phyloP scores from a whole-genome alignment of 495 filamentous ascomycete species.

The Zalerion maritima region DNA sequence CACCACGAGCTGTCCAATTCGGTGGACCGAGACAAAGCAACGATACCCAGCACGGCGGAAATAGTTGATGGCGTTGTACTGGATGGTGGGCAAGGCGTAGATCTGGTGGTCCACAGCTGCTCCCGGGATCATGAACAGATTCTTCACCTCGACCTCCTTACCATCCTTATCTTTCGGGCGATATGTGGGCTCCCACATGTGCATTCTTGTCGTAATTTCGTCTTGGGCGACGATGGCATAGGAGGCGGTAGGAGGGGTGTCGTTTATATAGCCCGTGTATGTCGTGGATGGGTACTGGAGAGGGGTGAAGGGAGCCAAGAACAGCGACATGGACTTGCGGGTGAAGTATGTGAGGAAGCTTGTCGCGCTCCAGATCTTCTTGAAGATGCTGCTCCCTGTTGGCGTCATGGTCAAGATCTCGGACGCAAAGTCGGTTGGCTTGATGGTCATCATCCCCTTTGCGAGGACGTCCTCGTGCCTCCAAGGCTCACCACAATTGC shows the following conservation, averaged over 20 bases:
- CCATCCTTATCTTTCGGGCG: constrained; percentile 13
- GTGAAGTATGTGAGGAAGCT: constrained; percentile 44
- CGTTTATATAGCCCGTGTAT: constrained; percentile 32
- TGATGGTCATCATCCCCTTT: constrained; percentile 45
- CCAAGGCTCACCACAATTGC: too few relatives aligned
- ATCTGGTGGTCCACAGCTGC: constrained; percentile 49
- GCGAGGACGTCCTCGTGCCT: constrained; percentile 31
- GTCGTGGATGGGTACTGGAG: constrained; percentile 39
- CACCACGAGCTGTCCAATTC: constrained; percentile 40
- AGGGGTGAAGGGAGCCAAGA: constrained; percentile 39
- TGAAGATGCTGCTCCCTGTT: constrained; percentile 29
- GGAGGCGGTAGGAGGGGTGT: constrained; percentile 24
- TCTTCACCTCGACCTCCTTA: constrained; percentile 18
- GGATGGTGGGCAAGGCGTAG: constrained; percentile 49
- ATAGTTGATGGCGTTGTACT: constrained; percentile 49
- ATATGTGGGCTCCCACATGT: constrained; percentile 38
- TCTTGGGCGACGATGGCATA: constrained; percentile 33
- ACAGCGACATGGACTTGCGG: constrained; percentile 34
- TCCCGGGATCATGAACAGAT: constrained; percentile 47
- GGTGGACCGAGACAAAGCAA: constrained; percentile 43
- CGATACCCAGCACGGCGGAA: constrained; percentile 45
- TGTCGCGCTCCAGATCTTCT: constrained; percentile 26
- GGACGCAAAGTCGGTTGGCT: constrained; percentile 36
- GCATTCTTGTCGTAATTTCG: constrained; percentile 36
- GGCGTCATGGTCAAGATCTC: constrained; percentile 42